Conservation (phyloP, 129 eudicot species). For the Pittosporum tobira region DNA sequence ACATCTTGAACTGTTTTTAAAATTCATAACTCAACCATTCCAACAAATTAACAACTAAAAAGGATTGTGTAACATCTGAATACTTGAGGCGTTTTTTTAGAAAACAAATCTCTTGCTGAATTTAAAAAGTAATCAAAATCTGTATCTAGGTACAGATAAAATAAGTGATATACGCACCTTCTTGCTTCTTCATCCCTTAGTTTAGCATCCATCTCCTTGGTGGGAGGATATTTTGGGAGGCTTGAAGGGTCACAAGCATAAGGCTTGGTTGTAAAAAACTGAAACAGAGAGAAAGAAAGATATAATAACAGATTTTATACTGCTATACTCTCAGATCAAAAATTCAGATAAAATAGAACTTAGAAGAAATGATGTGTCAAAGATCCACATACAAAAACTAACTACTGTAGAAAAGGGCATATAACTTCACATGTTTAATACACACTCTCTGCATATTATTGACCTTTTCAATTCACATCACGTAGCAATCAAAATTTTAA, state of each 20-base stretch:
- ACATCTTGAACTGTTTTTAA: neutral
- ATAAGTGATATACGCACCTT: conserved; percentile 36
- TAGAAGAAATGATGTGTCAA: neutral
- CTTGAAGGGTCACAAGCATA: conserved; percentile 90
- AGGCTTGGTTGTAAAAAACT: conserved; percentile 84
- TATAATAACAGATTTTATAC: neutral
- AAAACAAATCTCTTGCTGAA: conserved; percentile 3
- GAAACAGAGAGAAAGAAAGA: conserved; percentile 11
- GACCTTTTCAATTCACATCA: neutral
- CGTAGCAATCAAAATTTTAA: neutral
- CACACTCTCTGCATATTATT: neutral
- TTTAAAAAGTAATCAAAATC: neutral
- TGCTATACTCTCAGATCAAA: neutral
- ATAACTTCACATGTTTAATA: neutral
- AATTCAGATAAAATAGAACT: neutral
- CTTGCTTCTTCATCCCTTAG: conserved; percentile 89
- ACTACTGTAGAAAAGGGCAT: neutral
- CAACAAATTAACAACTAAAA: neutral
- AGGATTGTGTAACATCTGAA: conserved; percentile 2
- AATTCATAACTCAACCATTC: neutral
- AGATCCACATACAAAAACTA: neutral
- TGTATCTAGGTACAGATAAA: conserved; percentile 1
- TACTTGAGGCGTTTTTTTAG: neutral
- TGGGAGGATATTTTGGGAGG: conserved; percentile 94
- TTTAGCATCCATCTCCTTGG: conserved; percentile 96